Evolutionary conservation across 805 yeast genomes (phyloP).

Genomic region (Debaryomyces castellii): DNA sequence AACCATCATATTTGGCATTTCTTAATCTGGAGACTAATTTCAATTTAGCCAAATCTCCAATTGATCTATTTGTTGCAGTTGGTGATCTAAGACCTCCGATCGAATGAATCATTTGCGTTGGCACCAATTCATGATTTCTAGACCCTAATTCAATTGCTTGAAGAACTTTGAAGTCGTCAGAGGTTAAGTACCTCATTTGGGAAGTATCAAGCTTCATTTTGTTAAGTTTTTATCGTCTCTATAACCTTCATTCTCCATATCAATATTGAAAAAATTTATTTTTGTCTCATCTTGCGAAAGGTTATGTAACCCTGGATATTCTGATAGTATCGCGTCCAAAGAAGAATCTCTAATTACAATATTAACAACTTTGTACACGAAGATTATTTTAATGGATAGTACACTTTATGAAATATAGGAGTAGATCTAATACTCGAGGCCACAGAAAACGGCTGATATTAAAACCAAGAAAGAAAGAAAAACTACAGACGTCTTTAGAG

Average conservation of each 20-base stretch:
- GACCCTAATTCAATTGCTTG: constrained; percentile 91
- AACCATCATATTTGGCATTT: constrained; percentile 95
- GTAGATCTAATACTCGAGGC: neutral
- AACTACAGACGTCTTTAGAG: neutral
- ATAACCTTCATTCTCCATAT: neutral
- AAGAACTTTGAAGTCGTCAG: constrained; percentile 87
- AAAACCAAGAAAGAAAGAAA: neutral
- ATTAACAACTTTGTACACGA: no score
- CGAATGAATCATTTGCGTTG: constrained; percentile 78
- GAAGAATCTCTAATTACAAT: neutral
- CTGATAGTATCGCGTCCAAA: neutral
- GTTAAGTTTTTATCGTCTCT: neutral
- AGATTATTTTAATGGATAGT: no score
- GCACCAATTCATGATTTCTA: constrained; percentile 91
- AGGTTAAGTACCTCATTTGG: constrained; percentile 88
- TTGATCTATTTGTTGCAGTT: constrained; percentile 74
- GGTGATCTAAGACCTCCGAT: constrained; percentile 74
- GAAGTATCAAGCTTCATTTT: constrained; percentile 88
- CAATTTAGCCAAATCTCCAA: constrained; percentile 84
- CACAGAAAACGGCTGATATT: neutral
- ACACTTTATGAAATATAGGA: neutral
- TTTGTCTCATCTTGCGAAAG: constrained; percentile 1
- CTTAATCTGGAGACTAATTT: constrained; percentile 74
- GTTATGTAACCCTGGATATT: neutral
- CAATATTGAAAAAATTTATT: neutral